Evolutionary conservation across 2,329 filamentous ascomycete genomes (phyloP).

Genomic region (Penicillium psychrosexuale): DNA sequence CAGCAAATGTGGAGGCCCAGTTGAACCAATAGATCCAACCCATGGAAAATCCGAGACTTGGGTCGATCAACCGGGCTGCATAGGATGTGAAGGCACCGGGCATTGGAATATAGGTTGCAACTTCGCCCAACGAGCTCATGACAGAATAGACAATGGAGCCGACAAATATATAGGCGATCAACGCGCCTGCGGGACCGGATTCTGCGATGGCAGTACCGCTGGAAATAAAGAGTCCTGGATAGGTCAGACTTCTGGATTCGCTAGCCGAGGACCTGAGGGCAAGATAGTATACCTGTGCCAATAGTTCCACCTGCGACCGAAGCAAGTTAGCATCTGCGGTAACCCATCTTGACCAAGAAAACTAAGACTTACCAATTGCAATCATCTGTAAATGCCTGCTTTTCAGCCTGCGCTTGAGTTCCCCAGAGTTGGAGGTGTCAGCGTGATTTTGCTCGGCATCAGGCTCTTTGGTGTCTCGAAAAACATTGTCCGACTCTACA

Average conservation of each 20-base stretch:
- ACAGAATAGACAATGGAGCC: slow-evolving; percentile 71
- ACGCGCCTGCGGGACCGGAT: slow-evolving; percentile 62
- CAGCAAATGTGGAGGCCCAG: slow-evolving; percentile 69
- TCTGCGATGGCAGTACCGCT: slow-evolving; percentile 60
- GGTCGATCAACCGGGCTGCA: slow-evolving; percentile 69
- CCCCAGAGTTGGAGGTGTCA: slow-evolving; percentile 10
- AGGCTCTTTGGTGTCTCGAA: slow-evolving; percentile 14
- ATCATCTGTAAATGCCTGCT: slow-evolving; percentile 27
- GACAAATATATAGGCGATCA: slow-evolving; percentile 67
- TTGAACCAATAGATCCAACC: slow-evolving; percentile 82
- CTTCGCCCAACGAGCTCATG: slow-evolving; percentile 64
- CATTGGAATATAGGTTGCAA: slow-evolving; percentile 74
- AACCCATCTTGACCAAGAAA: not conserved
- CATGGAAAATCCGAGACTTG: slow-evolving; percentile 69
- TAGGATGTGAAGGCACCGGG: slow-evolving; percentile 73
- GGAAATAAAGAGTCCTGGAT: slow-evolving; percentile 64
- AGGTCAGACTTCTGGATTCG: slow-evolving; percentile 3
- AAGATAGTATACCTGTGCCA: slow-evolving; percentile 19
- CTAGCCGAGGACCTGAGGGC: not conserved
- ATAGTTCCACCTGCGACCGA: slow-evolving; percentile 21
- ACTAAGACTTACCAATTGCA: slow-evolving; percentile 19
- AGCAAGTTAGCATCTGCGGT: slow-evolving; percentile 6
- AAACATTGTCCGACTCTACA: slow-evolving; percentile 10
- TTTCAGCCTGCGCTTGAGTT: slow-evolving; percentile 25
- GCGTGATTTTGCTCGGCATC: slow-evolving; percentile 20